A percentile compares a stretch with the other conserved stretches of the same genome.
Conservation (phyloP, 2,329 filamentous ascomycete species). For the Paecilomyces sp. region DNA sequence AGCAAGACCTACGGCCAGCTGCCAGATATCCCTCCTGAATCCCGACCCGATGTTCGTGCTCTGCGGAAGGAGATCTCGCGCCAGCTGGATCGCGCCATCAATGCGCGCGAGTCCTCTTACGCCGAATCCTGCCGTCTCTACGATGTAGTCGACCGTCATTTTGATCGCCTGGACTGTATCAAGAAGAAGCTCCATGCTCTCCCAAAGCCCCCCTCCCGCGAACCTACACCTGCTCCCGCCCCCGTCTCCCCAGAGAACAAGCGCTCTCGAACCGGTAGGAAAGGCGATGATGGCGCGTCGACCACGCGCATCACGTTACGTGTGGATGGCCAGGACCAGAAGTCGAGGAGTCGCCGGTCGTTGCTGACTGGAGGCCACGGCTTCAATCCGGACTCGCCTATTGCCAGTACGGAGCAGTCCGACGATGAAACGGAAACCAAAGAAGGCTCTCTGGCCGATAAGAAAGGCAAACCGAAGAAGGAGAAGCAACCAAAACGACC, state of each 20-base stretch:
- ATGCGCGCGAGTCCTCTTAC: constrained; percentile 48
- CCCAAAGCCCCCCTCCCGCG: constrained; percentile 53
- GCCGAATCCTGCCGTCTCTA: constrained; percentile 51
- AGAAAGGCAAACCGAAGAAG: constrained; percentile 28
- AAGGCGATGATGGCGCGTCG: constrained; percentile 24
- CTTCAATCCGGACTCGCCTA: constrained; percentile 38
- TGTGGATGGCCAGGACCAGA: constrained; percentile 27
- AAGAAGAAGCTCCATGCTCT: constrained; percentile 55
- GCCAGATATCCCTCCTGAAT: constrained; percentile 41
- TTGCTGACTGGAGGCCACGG: constrained; percentile 27
- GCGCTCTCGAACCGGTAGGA: constrained; percentile 33
- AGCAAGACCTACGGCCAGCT: constrained; percentile 41
- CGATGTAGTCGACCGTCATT: constrained; percentile 52
- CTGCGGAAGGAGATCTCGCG: constrained; percentile 52
- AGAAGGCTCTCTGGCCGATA: constrained; percentile 8
- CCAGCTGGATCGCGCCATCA: constrained; percentile 48
- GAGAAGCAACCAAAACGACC: constrained; percentile 32
- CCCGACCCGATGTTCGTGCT: constrained; percentile 44
- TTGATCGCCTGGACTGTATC: constrained; percentile 52
- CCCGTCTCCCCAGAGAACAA: constrained; percentile 18
- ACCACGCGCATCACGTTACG: constrained; percentile 37
- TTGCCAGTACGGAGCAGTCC: constrained; percentile 41
- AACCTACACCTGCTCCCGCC: constrained; percentile 47
- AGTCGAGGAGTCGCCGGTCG: constrained; percentile 30
- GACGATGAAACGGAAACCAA: constrained; percentile 32